Evolutionary conservation across 75 land plant genomes (phyloP).

Genomic region (Adiantum capillusveneris): DNA sequence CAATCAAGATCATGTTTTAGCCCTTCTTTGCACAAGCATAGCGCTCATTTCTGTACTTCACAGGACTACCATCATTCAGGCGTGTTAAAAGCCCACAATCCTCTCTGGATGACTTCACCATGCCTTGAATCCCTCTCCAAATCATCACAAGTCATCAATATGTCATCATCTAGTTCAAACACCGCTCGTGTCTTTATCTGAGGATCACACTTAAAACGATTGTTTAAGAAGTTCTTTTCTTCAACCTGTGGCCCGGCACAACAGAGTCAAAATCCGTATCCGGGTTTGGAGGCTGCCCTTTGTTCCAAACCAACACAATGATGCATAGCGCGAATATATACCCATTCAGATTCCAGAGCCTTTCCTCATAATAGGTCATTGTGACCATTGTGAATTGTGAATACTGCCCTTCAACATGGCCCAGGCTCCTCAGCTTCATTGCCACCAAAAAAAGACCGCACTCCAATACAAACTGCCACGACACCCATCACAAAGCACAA

Average conservation of each 20-base stretch:
- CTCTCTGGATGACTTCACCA: conserved; percentile 25
- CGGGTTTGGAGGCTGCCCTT: conserved; percentile 23
- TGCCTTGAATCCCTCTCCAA: conserved; percentile 27
- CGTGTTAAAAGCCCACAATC: conserved; percentile 46
- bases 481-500: too few relatives aligned
- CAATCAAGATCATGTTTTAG: conserved; percentile 88
- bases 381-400: too few relatives aligned
- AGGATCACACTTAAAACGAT: conserved; percentile 24
- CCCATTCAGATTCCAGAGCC: too few relatives aligned
- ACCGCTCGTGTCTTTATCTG: conserved; percentile 23
- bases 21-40: conserved; percentile 57
- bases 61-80: conserved; percentile 52
- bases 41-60: conserved; percentile 67
- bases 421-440: too few relatives aligned
- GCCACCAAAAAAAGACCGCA: too few relatives aligned
- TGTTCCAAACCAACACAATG: conserved; percentile 36
- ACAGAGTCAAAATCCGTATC: conserved; percentile 22
- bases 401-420: too few relatives aligned
- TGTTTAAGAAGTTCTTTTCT: conserved; percentile 19
- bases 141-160: conserved; percentile 35
- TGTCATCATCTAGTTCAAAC: conserved; percentile 35
- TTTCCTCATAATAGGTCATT: too few relatives aligned
- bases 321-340: too few relatives aligned
- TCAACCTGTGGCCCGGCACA: conserved; percentile 26
- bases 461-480: too few relatives aligned